Percentiles rank a stretch among this genome's conserved stretches.
phyloP scores from a whole-genome alignment of 2,329 filamentous ascomycete species.

The Epichloe coenophiala region DNA sequence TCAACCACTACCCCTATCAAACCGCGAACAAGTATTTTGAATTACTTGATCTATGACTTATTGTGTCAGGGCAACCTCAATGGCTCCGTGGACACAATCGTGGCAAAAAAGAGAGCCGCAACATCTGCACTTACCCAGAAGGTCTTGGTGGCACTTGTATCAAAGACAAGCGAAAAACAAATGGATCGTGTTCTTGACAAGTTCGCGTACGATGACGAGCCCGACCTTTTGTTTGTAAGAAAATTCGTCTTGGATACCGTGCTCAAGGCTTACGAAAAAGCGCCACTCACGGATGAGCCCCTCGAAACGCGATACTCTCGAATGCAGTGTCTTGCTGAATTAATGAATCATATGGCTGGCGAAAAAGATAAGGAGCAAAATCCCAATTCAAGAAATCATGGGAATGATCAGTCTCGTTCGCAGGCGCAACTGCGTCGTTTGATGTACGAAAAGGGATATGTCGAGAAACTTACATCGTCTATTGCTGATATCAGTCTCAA shows the following conservation, averaged over 20 bases:
- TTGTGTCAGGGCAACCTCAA: conserved; percentile 46
- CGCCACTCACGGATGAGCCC: conserved; percentile 62
- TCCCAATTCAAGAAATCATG: conserved; percentile 25
- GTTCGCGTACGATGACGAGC: conserved; percentile 61
- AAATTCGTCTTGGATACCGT: conserved; percentile 92
- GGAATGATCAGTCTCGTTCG: conserved; percentile 37
- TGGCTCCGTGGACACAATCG: conserved; percentile 59
- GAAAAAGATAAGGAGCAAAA: conserved; percentile 55
- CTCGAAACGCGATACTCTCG: conserved; percentile 78
- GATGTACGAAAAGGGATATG: conserved; percentile 98
- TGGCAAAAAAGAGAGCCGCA: conserved; percentile 76
- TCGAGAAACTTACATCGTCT: conserved; percentile 75
- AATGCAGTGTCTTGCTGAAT: conserved; percentile 74
- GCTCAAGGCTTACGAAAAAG: conserved; percentile 82
- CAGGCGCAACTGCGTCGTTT: conserved; percentile 78
- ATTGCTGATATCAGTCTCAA: conserved; percentile 94
- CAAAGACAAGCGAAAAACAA: conserved; percentile 70
- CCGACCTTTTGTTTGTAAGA: conserved; percentile 80
- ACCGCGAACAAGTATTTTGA: conserved; percentile 80
- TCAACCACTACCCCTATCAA: conserved; percentile 83
- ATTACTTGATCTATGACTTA: conserved; percentile 80
- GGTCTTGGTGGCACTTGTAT: conserved; percentile 73
- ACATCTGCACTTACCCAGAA: conserved; percentile 79
- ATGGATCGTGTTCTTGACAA: conserved; percentile 41
- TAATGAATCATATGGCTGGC: conserved; percentile 86